Evolutionary conservation across 1,284 basidiomycete species (phyloP), one percentile per base, ranked within the genome.

Genomic region (Xerocomus cyaneibrunnescens): DNA sequence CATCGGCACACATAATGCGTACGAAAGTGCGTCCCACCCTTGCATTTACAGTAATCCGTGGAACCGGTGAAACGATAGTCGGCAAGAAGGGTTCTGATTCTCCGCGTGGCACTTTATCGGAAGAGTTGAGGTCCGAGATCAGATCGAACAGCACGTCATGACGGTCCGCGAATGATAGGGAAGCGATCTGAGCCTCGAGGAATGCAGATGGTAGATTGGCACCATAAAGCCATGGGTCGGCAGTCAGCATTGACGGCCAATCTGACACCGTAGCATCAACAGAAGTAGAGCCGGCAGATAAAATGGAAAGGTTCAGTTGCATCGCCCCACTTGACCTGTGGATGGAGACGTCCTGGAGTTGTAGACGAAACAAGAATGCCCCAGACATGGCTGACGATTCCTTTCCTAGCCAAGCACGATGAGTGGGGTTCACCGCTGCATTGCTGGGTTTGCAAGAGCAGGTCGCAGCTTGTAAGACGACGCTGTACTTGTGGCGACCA

Each of bases 131-230:
- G 41, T 69, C 66, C 32, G 49, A 54, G 17, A 57, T 14, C 9
- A 81, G 56, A 27, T 70, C 65, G 27, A 75, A 69, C 9, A 89
- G 53, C 46, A 76, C 71, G 46, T 83, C 80, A 38, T 82, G 59
- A 7, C 72, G 74, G 47, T 84, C 83, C 16, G 75, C 75, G 13
- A 84, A 52, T 36, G 79, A 71, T 7, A 87, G 54, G 6, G 70
- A 69, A 9, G 72, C 72, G 3, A 87, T 50, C n/a, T 68, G 72
- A 27, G 78, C 49, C 23, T 76, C 73, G 19, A 83, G 61, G n/a
- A 77, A 77, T 19, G 87, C 48, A 13, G 84, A 72, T 9, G 86
- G 75, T 6, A 77, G 74, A 61, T 84, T 84, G 5, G 81, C 78
- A 60, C 87, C 83, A 28, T 78, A 80, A 44, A 84, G 34, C 43